Base-by-base conservation (phyloP, 2,329 filamentous ascomycete genomes). In the Fusarium veterinarium region DNA sequence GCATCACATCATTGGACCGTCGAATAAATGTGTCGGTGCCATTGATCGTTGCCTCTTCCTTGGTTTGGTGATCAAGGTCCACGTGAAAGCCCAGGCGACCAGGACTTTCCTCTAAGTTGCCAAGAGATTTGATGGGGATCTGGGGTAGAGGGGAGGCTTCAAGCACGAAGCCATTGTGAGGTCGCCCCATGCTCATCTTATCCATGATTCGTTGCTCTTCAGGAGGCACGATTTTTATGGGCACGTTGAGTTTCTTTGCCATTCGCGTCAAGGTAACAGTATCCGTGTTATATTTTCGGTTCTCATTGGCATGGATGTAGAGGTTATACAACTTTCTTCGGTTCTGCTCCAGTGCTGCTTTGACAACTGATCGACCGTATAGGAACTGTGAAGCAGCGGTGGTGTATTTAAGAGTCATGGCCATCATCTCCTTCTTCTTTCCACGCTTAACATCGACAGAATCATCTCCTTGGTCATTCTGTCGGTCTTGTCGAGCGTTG, bases 341-440 rank as follows among this genome's bases (percentile, higher is more conserved):
- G 16, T 85, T 85, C 51, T 83, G 80, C 73, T 87, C 90, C 25
- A 99, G 84, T 0, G 95, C 95, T 25, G 95, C 93, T 70, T 92
- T 87, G 28, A 98, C 94, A 4, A 93, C 91, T 5, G 92, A 93
- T 48, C 89, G 89, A 10, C 96, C 96, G 79, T 97, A 98, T 5
- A 99, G 85, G 76, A 98, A 98, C 69, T 97, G 92, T 0, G 95
- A 97, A 9, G 94, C 93, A 0, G 95, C 92, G 1, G 94, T 97
- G 0, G 93, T 94, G 79, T 95, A 90, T 52, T 82, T 81, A 67
- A 84, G 71, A 2, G 77, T 81, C 77, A 83, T 79, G 14, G 80
- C 74, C 79, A 82, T 82, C 79, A 81, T 79, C 37, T 73, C 77
- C 35, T 77, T 79, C 52, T 72, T 79, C 35, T 73, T 75, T 42